Base-by-base conservation (phyloP, 2,329 filamentous ascomycete species). In the Periconia digitata region DNA sequence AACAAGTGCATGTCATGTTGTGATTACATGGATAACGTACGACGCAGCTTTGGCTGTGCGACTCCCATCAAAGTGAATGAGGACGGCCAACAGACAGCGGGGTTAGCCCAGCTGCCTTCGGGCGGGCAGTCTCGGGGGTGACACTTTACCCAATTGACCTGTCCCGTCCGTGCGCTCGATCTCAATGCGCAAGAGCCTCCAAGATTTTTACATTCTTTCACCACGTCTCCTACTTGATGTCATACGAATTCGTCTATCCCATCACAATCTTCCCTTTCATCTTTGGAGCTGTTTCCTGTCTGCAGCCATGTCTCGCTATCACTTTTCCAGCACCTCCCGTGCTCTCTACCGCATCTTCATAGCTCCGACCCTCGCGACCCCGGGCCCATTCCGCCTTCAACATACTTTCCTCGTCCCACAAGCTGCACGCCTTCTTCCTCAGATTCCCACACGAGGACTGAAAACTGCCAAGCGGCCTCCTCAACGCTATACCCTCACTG, bases 301-400 rank as follows among this genome's bases (percentile, higher is more conserved):
- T 15, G 16, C 27, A 35, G 40, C 8, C 17, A 70, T 71, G 68
- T 59, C 64, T 8, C 59, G 60, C 5, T 59, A 55, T 3, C 62
- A 69, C 50, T 46, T 71, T n/a, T 60, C 64, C 13, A 54, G 62
- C 48, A 67, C 69, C 16, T 64, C 68, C 4, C 69, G 72, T 51
- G 72, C 74, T 32, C 70, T 78, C 23, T 76, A 72, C 60, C 69
- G 70, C 51, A 67, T 76, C 55, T 76, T 78, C 62, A 59, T 77
- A 38, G 62, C 63, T 1, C 73, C 74, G 17, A 62, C 54, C 41
- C 55, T 70, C 5, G 52, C 58, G 36, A 43, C 53, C 20, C 59
- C 59, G 3, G 49, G 56, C 23, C 52, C 54, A 36, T 43, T 56
- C 18, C 49, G 59, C 34, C 60, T 59, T 20, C 56, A 54, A 1